Conservation (phyloP, 1,284 basidiomycete genomes). For the Mycena citricolor region DNA sequence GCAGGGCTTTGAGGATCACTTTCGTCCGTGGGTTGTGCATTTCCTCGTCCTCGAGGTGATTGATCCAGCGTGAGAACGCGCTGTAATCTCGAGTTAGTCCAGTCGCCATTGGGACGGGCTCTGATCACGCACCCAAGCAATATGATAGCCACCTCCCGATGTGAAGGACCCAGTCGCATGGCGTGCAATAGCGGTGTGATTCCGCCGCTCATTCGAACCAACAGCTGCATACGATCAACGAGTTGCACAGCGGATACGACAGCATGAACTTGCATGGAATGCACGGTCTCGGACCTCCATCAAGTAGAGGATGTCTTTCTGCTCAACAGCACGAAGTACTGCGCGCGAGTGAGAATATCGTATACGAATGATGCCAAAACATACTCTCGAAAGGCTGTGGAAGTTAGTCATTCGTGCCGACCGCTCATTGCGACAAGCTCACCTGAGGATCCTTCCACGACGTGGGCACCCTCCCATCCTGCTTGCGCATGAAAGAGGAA, state of each 20-base stretch:
- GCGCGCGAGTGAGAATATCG: neutral
- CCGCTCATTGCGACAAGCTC: conserved; percentile 17
- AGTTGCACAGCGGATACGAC: neutral
- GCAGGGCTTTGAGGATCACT: conserved; percentile 67
- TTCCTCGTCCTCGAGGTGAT: conserved; percentile 72
- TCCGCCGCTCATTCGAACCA: conserved; percentile 71
- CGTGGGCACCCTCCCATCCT: conserved; percentile 21
- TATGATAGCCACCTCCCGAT: conserved; percentile 74
- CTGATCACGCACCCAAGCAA: conserved; percentile 52
- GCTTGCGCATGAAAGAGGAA: conserved; percentile 26
- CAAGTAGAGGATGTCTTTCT: conserved; percentile 69
- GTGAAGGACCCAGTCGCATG: conserved; percentile 73
- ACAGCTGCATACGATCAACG: conserved; percentile 46
- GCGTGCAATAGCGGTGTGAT: conserved; percentile 78
- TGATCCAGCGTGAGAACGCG: conserved; percentile 80
- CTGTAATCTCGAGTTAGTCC: too few species aligned
- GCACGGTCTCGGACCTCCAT: conserved; percentile 79
- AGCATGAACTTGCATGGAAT: conserved; percentile 57
- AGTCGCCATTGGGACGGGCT: neutral
- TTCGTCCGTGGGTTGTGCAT: conserved; percentile 63
- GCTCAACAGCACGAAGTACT: conserved; percentile 71
- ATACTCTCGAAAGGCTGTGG: conserved; percentile 61
- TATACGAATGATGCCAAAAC: too few species aligned
- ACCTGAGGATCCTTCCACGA: conserved; percentile 67
- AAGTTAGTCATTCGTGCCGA: conserved; percentile 2